phyloP scores from a whole-genome alignment of 2,329 filamentous ascomycete genomes.

The Hymenoscyphus occultus region DNA sequence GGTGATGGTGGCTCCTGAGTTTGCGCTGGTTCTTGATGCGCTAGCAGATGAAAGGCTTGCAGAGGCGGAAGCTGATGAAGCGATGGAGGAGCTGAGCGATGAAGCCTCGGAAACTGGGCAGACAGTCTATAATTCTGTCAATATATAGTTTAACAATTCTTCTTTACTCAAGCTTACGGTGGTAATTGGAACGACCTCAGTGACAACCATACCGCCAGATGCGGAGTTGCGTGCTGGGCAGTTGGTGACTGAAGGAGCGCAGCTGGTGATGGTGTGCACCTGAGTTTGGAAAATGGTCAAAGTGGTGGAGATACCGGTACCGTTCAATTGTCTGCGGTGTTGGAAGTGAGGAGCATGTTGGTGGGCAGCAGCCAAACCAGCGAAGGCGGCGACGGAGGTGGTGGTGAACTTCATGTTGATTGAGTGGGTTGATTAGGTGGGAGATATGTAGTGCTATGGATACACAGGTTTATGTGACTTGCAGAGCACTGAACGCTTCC shows the following conservation, averaged over 20 bases:
- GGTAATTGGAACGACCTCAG: slow-evolving; percentile 41
- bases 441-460: slow-evolving; percentile 13
- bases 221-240: slow-evolving; percentile 38
- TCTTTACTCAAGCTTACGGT: slow-evolving; percentile 34
- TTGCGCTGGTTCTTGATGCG: slow-evolving; percentile 5
- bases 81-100: slow-evolving; percentile 42
- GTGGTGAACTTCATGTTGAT: slow-evolving; percentile 35
- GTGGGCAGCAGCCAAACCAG: slow-evolving; percentile 31
- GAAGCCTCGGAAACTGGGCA: slow-evolving; percentile 45
- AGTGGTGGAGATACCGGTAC: slow-evolving; percentile 36
- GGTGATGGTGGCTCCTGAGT: slow-evolving; percentile 4
- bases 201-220: slow-evolving; percentile 36
- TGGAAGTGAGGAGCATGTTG: slow-evolving; percentile 31
- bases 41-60: slow-evolving; percentile 17
- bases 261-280: slow-evolving; percentile 40
- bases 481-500: slow-evolving; percentile 32
- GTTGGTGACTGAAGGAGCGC: slow-evolving; percentile 41
- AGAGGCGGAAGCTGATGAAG: slow-evolving; percentile 33
- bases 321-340: slow-evolving; percentile 29
- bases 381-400: slow-evolving; percentile 36
- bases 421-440: slow-evolving; percentile 11
- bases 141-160: neutral
- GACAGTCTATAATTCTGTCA: slow-evolving; percentile 39
- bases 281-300: slow-evolving; percentile 40
- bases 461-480: slow-evolving; percentile 13